Evolutionary conservation across 495 filamentous ascomycete species (phyloP).

Genomic region (Cercophora samala): DNA sequence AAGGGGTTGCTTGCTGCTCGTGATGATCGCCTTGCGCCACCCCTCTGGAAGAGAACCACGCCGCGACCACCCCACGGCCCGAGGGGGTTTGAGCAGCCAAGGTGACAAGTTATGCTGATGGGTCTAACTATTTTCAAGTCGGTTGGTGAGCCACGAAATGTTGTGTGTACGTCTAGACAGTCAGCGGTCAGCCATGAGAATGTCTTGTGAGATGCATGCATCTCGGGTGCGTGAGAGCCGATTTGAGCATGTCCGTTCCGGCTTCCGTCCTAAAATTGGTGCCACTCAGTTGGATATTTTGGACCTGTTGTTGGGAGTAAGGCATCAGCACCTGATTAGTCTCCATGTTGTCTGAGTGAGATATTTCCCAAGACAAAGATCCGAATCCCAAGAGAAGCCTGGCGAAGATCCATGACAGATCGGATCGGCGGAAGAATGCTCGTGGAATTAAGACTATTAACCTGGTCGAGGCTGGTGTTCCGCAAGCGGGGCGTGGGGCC

Average conservation of each 20-base stretch:
- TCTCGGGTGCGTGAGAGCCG: background rate
- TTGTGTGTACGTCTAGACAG: background rate
- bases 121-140: background rate
- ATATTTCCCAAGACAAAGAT: background rate
- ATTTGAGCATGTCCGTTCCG: background rate
- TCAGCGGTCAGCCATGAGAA: background rate
- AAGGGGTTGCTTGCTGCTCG: background rate
- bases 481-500: conserved; percentile 1
- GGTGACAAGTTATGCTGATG: background rate
- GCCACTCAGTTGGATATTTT: too few species aligned
- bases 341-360: background rate
- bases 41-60: background rate
- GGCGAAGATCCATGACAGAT: background rate
- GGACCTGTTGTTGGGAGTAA: too few species aligned
- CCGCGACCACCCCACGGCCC: background rate
- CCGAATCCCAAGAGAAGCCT: background rate
- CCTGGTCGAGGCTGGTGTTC: background rate
- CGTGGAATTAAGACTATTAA: background rate
- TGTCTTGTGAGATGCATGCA: background rate
- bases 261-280: background rate
- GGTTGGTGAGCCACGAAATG: background rate
- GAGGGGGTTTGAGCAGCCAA: background rate
- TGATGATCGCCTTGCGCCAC: background rate
- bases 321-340: background rate
- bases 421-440: background rate